Conservation (phyloP, 1,284 basidiomycete species). For the Phenoliferia sp. region DNA sequence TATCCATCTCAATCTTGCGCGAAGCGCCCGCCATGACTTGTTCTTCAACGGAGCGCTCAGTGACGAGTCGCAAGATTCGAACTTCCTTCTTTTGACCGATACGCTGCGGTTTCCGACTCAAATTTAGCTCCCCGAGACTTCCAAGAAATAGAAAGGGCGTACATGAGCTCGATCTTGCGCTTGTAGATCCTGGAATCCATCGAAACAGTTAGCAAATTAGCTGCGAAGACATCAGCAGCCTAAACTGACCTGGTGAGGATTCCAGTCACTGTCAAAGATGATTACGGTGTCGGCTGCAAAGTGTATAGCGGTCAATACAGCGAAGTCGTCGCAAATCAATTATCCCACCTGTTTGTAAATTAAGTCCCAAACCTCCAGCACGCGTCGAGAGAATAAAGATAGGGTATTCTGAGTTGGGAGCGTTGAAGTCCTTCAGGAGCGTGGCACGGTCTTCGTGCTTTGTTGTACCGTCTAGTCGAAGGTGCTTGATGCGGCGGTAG, state of each 20-base stretch:
- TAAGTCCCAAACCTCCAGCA: conserved; percentile 95
- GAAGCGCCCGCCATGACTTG: conserved; percentile 73
- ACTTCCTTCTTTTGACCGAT: conserved; percentile 99
- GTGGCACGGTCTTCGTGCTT: conserved; percentile 96
- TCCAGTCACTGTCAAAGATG: conserved; percentile 71
- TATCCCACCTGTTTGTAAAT: conserved; percentile 69
- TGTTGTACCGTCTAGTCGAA: conserved; percentile 94
- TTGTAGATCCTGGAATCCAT: conserved; percentile 74
- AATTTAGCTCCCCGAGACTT: too few species aligned
- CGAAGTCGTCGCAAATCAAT: not conserved
- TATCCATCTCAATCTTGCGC: conserved; percentile 97
- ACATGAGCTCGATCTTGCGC: conserved; percentile 50
- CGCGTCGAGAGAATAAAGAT: conserved; percentile 96
- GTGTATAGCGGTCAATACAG: not conserved
- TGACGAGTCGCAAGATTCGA: conserved; percentile 92
- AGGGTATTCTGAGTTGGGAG: conserved; percentile 79
- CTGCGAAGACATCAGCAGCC: not conserved
- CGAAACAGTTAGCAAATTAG: not conserved
- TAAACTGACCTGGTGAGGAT: conserved; percentile 59
- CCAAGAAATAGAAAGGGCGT: not conserved
- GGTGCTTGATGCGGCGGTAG: conserved; percentile 82
- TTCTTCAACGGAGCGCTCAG: conserved; percentile 96
- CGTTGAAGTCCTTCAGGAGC: conserved; percentile 87
- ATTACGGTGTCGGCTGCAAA: conserved; percentile 85
- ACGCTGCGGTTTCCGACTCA: conserved; percentile 86